Conservation (phyloP, 306 rosid genomes). For the Dalbergia oliveri region DNA sequence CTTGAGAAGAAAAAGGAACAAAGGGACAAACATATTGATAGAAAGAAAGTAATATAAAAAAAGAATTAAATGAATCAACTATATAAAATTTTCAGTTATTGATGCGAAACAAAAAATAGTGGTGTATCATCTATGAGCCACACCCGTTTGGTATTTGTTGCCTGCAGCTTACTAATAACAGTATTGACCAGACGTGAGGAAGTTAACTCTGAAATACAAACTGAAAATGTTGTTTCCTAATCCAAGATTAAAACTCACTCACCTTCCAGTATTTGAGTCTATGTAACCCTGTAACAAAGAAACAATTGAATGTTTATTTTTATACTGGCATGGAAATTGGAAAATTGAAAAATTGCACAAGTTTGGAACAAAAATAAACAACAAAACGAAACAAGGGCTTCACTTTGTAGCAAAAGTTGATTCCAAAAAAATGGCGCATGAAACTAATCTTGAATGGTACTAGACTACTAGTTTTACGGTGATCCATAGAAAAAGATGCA, state of each 20-base stretch:
- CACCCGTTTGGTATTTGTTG: conserved; percentile 24
- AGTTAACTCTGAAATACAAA: neutral
- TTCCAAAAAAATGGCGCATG: neutral
- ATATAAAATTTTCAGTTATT: conserved; percentile 8
- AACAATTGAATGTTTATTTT: conserved; percentile 26
- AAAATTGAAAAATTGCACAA: neutral
- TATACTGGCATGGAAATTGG: neutral
- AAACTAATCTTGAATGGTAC: conserved; percentile 1
- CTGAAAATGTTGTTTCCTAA: conserved; percentile 5
- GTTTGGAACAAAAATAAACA: conserved; percentile 7
- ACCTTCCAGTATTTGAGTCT: conserved; percentile 49
- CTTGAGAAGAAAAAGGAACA: conserved; percentile 35
- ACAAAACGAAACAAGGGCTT: conserved; percentile 31
- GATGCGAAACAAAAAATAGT: neutral
- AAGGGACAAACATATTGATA: conserved; percentile 35
- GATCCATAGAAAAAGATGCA: conserved; percentile 19
- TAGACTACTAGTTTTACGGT: neutral
- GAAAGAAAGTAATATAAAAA: conserved; percentile 10
- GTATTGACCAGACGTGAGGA: conserved; percentile 28
- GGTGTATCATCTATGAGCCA: neutral
- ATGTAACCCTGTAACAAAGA: conserved; percentile 50
- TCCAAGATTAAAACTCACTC: conserved; percentile 39
- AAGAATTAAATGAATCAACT: conserved; percentile 22
- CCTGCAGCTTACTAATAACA: neutral
- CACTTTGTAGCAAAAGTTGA: conserved; percentile 9